Base-by-base conservation (phyloP, 2,329 filamentous ascomycete genomes). In the Ploettnerulaceae sp. region DNA sequence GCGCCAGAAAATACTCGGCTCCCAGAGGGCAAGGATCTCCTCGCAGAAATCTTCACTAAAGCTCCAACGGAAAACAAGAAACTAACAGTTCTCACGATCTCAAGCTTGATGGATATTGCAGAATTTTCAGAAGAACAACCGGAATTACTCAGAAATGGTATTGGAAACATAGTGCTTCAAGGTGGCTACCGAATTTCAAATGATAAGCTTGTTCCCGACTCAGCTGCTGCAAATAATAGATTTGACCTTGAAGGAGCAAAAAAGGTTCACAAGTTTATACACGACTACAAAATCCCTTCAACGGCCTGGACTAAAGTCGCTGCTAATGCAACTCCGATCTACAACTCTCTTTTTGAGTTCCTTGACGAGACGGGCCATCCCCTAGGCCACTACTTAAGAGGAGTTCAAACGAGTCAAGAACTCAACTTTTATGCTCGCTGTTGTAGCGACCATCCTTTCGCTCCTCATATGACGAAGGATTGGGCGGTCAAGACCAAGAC, bases 31-130 rank as follows among this genome's bases (percentile, higher is more conserved):
- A n/a, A 50, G 11, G 32, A 52, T 1, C 51, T 59, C 7, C 49
- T 59, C 3, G 20, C 36, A 0, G 18, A 37, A 3, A 35, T 58
- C 7, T 57, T 51, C 29, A 15, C 15, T 4, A 35, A 58, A 5
- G 57, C 57, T 6, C 11, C 36, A 5, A 33, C 42, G 17, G 29
- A 44, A 3, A 31, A 40, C 1, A 32, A 55, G 15, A 58, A 59
- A 29, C 21, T 63, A 1, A 61, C 58, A 1, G 38, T 61, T 12
- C 42, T 61, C 8, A 48, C 52, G 7, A 56, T 61, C 15, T 63
- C 60, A 8, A 56, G 55, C n/a, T 25, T 61, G 17, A 47, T 42
- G 40, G 60, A 63, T 28, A 57, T 58, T 11, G 38, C 48, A 7
- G 20, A 45, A 6, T 62, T 62, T 22, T 32, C 48, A 4, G 17